A percentile compares a stretch with the other conserved stretches of the same genome.
phyloP scores from a whole-genome alignment of 768 basidiomycete genomes.

The Phlebiopsis flavidoalba region DNA sequence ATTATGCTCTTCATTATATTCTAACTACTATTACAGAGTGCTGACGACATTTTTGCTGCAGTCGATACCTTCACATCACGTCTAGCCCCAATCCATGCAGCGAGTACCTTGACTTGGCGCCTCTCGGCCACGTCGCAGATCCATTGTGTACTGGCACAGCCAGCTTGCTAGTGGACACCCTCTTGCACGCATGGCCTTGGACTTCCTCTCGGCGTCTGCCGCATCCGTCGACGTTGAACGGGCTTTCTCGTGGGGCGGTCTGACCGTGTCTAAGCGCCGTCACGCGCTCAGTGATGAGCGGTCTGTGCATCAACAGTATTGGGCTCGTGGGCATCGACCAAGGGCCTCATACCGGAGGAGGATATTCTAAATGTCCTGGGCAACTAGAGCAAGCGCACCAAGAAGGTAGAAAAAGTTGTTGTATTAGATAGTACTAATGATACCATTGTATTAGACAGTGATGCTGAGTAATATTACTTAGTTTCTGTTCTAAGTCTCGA shows the following conservation, averaged over 20 bases:
- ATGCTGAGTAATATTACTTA: too few species aligned
- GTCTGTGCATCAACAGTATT: conserved; percentile 1
- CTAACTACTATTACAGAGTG: too few species aligned
- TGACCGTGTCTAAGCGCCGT: background rate
- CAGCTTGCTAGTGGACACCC: background rate
- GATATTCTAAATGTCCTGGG: background rate
- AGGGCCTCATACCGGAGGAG: background rate
- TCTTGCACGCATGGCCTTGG: conserved; percentile 4
- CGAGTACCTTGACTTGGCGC: background rate
- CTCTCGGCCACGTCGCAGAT: background rate
- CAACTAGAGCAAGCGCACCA: background rate
- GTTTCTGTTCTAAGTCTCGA: too few species aligned
- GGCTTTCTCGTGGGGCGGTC: too few species aligned
- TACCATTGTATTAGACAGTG: too few species aligned
- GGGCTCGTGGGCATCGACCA: conserved; percentile 1
- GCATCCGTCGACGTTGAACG: conserved; percentile 3
- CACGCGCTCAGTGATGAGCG: background rate
- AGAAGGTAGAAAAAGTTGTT: too few species aligned
- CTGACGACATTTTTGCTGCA: too few species aligned
- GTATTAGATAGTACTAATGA: too few species aligned
- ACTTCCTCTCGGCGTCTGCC: conserved; percentile 3
- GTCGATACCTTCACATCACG: too few species aligned
- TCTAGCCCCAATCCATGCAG: background rate
- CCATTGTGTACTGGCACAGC: conserved; percentile 2
- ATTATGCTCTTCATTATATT: background rate